phyloP scores from a whole-genome alignment of 352 stramenopile species.

The Bremia lactucae region DNA sequence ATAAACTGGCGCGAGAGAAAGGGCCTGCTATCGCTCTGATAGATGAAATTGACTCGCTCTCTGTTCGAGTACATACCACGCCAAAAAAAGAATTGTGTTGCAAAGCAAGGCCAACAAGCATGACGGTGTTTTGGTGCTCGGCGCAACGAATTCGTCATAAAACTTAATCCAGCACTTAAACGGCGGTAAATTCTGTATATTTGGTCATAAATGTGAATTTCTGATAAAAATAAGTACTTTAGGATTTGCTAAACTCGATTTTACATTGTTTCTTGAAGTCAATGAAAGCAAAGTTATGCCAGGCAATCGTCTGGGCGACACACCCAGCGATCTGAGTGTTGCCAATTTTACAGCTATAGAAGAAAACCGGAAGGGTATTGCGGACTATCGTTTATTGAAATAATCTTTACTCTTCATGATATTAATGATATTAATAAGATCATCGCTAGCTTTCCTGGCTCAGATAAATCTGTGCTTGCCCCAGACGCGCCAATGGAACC shows the following conservation, averaged over 20 bases:
- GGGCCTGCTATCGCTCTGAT: constrained; percentile 94
- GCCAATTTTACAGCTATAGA: constrained; percentile 91
- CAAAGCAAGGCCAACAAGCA: constrained; percentile 90
- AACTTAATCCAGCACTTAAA: constrained; percentile 94
- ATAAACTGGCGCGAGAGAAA: constrained; percentile 94
- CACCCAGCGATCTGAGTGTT: constrained; percentile 88
- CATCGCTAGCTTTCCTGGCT: constrained; percentile 77
- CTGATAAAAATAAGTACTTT: constrained; percentile 5
- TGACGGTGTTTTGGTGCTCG: constrained; percentile 90
- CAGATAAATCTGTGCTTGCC: constrained; percentile 95
- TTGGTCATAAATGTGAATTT: neutral
- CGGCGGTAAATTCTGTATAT: constrained; percentile 54
- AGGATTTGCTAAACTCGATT: constrained; percentile 97
- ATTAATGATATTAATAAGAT: neutral
- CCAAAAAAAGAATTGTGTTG: constrained; percentile 96
- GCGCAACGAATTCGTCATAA: constrained; percentile 97
- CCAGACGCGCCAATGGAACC: constrained; percentile 97
- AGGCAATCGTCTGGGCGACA: constrained; percentile 95
- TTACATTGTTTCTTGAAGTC: constrained; percentile 94
- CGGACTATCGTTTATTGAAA: neutral
- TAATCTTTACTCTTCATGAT: neutral
- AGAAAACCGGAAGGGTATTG: constrained; percentile 87
- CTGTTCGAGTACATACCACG: constrained; percentile 85
- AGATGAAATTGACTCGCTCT: constrained; percentile 96
- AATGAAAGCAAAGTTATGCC: constrained; percentile 92